Conservation (phyloP, 2,329 filamentous ascomycete species). For the Rhinocladiella similis region DNA sequence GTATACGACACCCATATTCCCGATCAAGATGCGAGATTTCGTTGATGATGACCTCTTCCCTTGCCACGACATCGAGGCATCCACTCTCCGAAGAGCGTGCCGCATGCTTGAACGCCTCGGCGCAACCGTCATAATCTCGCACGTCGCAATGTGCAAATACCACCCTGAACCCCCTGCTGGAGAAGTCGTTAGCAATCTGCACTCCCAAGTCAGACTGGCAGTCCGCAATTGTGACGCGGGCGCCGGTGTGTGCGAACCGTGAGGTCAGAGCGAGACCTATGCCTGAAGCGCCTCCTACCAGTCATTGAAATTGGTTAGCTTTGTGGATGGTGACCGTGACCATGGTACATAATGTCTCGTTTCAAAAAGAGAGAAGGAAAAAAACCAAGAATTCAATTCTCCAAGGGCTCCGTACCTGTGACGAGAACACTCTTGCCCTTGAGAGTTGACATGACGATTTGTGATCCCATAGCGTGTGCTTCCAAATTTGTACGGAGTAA, state of each 20-base stretch:
- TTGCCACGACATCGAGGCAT: constrained; percentile 34
- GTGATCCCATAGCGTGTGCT: neutral
- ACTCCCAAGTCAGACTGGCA: constrained; percentile 1
- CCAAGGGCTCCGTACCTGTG: constrained; percentile 10
- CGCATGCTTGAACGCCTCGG: constrained; percentile 34
- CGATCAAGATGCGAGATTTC: constrained; percentile 24
- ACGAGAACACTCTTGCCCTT: constrained; percentile 15
- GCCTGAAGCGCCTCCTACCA: constrained; percentile 33
- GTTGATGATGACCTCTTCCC: too few species aligned
- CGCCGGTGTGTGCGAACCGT: constrained; percentile 39
- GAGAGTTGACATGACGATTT: constrained; percentile 3
- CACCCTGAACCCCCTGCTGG: constrained; percentile 20
- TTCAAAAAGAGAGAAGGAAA: too few species aligned
- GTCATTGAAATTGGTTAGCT: too few species aligned
- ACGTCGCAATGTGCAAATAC: constrained; percentile 34
- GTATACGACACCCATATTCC: constrained; percentile 23
- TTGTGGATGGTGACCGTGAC: too few species aligned
- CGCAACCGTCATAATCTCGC: constrained; percentile 31
- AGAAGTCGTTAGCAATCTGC: too few species aligned
- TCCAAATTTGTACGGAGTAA: too few species aligned
- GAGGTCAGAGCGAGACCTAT: constrained; percentile 41
- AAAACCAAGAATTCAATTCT: neutral
- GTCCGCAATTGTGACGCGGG: constrained; percentile 43
- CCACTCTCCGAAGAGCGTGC: constrained; percentile 25
- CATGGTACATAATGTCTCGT: too few species aligned